Evolutionary conservation across 129 eudicot genomes (phyloP), one percentile per base, ranked within the genome.

Genomic region (Chrysanthemum seticuspe): DNA sequence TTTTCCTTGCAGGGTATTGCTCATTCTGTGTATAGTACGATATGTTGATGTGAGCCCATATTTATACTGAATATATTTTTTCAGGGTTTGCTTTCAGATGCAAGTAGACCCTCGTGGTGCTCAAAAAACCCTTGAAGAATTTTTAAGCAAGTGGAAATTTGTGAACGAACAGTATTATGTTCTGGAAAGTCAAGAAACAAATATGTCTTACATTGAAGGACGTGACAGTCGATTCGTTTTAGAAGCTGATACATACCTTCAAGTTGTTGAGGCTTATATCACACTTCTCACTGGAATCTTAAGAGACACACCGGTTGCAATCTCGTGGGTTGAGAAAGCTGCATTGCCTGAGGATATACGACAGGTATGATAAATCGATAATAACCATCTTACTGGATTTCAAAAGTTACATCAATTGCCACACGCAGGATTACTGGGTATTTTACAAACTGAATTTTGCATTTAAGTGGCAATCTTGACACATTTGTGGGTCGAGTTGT

Each of bases 261-360:
- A 90, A 83, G 84, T 91, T 82, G 94, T 95, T 66, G 95, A 95
- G 76, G 90, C 85, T 49, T 95, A 95, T 82, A 76, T 93, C 62
- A 78, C 88, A 67, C 91, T 88, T 81, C 85, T 86, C 55, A 80
- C 81, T 2, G 65, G 44, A 13, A 68, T 76, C 76, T 25, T 77
- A 65, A 70, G 69, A 68, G 82, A 78, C 68, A 74, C 74, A 12
- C 75, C 75, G 72, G 71, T 54, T 66, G 99, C 91, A 23, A 68
- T 87, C 21, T 83, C 83, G 25, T 95, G 99, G 99, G 88, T 90
- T 69, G 90, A 95, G 65, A 86, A 88, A 74, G 96, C 99, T 48
- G 54, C 83, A 72, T 73, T 95, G 67, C 96, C 99, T 1, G 89
- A 80, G 70, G 83, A 78, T 78, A 87, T 72, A 81, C 85, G 87